phyloP scores from a whole-genome alignment of 2,329 filamentous ascomycete genomes.

The Neopestalotiopsis clavispora region DNA sequence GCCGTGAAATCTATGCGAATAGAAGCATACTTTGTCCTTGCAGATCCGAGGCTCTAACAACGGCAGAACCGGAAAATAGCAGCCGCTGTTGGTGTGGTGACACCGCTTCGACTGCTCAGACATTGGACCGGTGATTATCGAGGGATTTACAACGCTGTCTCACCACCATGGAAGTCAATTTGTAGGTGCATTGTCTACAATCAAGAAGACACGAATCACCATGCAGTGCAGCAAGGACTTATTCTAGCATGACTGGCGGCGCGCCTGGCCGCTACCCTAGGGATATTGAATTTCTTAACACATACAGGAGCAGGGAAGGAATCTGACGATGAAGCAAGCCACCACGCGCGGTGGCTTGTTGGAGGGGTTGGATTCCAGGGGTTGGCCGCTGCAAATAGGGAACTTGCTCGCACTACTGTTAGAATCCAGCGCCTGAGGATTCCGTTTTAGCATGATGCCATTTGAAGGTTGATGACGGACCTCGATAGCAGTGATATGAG shows the following conservation, averaged over 20 bases:
- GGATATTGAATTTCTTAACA: neutral
- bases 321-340: constrained; percentile 6
- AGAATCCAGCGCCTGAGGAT: neutral
- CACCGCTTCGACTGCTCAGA: neutral
- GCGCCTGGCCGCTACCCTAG: neutral
- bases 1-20: neutral
- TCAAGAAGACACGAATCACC: neutral
- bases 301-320: neutral
- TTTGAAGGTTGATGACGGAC: neutral
- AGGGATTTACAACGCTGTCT: neutral
- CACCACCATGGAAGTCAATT: neutral
- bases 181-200: neutral
- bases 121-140: neutral
- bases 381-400: neutral
- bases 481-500: neutral
- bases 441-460: neutral
- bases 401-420: neutral
- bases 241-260: neutral
- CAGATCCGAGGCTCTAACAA: constrained; percentile 6
- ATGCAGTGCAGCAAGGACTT: neutral
- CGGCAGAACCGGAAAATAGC: neutral
- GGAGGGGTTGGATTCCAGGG: neutral
- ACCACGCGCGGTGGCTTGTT: neutral
- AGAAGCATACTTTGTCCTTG: neutral
- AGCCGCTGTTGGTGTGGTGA: neutral